Evolutionary conservation across 2,329 filamentous ascomycete species (phyloP).

Genomic region (Torrubiella hemipterigena): DNA sequence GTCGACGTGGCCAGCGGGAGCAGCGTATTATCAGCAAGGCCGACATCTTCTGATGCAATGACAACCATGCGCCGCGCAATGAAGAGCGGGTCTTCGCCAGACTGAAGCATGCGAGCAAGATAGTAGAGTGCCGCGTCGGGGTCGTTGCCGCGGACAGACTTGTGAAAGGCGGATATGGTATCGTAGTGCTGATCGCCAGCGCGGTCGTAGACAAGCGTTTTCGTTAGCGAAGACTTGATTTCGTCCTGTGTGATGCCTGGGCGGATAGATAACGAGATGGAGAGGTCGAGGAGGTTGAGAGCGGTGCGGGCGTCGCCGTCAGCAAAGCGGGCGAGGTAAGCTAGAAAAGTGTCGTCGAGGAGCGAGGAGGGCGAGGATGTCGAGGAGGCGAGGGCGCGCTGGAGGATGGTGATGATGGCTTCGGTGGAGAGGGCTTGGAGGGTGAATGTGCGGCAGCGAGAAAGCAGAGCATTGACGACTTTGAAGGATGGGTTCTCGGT

Average conservation of each 20-base stretch:
- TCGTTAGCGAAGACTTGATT: slow-evolving; percentile 75
- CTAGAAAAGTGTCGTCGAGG: slow-evolving; percentile 64
- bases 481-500: slow-evolving; percentile 97
- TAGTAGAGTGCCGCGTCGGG: slow-evolving; percentile 88
- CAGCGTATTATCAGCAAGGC: slow-evolving; percentile 75
- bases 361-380: slow-evolving; percentile 36
- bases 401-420: slow-evolving; percentile 61
- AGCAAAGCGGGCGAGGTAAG: slow-evolving; percentile 73
- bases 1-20: slow-evolving; percentile 75
- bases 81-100: slow-evolving; percentile 86
- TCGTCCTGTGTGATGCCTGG: slow-evolving; percentile 57
- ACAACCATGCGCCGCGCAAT: slow-evolving; percentile 89
- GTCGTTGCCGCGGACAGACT: slow-evolving; percentile 80
- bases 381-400: slow-evolving; percentile 55
- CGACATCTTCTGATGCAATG: slow-evolving; percentile 88
- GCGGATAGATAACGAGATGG: slow-evolving; percentile 55
- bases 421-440: slow-evolving; percentile 61
- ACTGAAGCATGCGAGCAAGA: slow-evolving; percentile 88
- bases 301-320: slow-evolving; percentile 91
- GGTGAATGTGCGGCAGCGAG: slow-evolving; percentile 83
- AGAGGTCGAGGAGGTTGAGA: slow-evolving; percentile 82
- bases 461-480: slow-evolving; percentile 75
- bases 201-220: slow-evolving; percentile 89
- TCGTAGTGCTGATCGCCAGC: slow-evolving; percentile 96
- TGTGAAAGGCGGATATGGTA: slow-evolving; percentile 94